Evolutionary conservation across 1,284 basidiomycete genomes (phyloP), one percentile per base, ranked within the genome.

Genomic region (Ceratobasidium sp.): DNA sequence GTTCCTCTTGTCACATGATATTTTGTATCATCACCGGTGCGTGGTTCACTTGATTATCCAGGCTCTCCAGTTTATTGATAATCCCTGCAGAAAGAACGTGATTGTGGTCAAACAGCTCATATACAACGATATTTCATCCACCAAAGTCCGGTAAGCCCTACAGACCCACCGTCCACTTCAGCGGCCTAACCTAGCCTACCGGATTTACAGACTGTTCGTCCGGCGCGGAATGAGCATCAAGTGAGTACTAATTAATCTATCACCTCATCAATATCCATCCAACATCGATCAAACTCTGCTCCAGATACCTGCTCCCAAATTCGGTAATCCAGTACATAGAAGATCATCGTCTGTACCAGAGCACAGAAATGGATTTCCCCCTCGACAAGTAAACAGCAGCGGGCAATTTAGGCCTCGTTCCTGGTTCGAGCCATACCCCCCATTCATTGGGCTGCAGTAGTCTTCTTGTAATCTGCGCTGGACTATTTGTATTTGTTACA

Each of bases 71-170:
- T 5, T 70, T 78, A 32, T 75, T 76, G 18, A 81, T 82, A 64
- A 77, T 30, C 23, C 16, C 59, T 44, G n/a, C 72, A 73, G 92
- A 73, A 87, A 90, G 79, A 99, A 98, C 81, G 96, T 99, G 76
- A 91, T 95, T 80, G 90, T 98, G 76, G 93, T 98, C 78, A 91
- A 94, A 73, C 97, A 99, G 82, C 88, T 98, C 69, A 98, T 99
- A 77, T 96, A 98, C 82, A 99, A 99, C 81, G 97, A 99, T 80
- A 97, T 99, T 59, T 97, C 95, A 18, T 95, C 92, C 74, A 98
- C 96, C 32, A 98, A 98, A 85, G 95, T 95, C 73, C 80, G 85
- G 32, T 54, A 30, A 43, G 52, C 54, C 52, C 30, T 28, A 35
- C 21, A 38, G 16, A 47, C 21, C 35, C 16, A 16, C 61, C 46